phyloP scores from a whole-genome alignment of 2,329 filamentous ascomycete genomes.

The Aaosphaeria pasadenensis region DNA sequence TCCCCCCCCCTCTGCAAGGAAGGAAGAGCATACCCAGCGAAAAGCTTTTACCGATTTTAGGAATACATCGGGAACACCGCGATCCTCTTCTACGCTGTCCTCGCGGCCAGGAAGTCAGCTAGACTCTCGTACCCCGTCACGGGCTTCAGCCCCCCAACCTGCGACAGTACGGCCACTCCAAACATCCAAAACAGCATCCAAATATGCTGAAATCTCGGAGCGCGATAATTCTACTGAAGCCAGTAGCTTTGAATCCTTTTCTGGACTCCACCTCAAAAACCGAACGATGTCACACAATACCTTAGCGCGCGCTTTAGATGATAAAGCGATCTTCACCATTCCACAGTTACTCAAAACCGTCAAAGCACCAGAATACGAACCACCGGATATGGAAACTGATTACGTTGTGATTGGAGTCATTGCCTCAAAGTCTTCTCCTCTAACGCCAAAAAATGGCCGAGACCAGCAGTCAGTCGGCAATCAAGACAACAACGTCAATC shows the following conservation, averaged over 20 bases:
- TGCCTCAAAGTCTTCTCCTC: constrained; percentile 82
- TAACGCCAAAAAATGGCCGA: constrained; percentile 53
- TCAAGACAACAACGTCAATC: constrained; percentile 52
- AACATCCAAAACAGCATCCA: constrained; percentile 10
- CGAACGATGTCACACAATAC: constrained; percentile 79
- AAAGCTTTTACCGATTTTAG: constrained; percentile 15
- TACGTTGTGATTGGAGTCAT: constrained; percentile 87
- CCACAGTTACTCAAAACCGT: constrained; percentile 78
- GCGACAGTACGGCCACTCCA: not conserved
- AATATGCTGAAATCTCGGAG: constrained; percentile 28
- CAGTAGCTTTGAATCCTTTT: constrained; percentile 70
- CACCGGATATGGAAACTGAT: constrained; percentile 80
- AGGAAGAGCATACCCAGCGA: constrained; percentile 9
- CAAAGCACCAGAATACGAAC: constrained; percentile 76
- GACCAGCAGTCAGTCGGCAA: constrained; percentile 39
- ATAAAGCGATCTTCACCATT: constrained; percentile 73
- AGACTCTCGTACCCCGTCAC: constrained; percentile 19
- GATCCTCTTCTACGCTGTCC: constrained; percentile 22
- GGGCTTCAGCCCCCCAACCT: constrained; percentile 2
- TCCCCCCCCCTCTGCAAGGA: constrained; percentile 14
- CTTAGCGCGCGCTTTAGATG: constrained; percentile 72
- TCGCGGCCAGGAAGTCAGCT: constrained; percentile 17
- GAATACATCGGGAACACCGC: constrained; percentile 8
- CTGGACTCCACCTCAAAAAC: constrained; percentile 76
- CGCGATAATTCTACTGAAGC: constrained; percentile 50